Percentiles rank a stretch among this genome's conserved stretches.
Conservation (phyloP, 352 stramenopile genomes). For the Phytophthora hybrid region DNA sequence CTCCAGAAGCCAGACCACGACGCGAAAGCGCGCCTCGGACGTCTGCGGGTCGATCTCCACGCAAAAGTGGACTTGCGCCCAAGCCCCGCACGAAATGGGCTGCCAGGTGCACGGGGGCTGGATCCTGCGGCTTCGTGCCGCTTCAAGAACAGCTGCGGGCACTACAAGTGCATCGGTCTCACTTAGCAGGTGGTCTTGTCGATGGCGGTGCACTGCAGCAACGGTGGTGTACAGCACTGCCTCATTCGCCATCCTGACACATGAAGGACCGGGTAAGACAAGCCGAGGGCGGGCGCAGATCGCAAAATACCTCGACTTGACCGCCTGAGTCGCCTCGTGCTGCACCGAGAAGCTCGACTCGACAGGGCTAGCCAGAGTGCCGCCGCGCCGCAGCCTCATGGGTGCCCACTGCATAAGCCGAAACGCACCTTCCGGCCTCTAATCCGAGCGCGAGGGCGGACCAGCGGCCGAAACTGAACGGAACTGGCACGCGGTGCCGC, state of each 20-base stretch:
- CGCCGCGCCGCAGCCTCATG: neutral
- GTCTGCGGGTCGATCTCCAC: constrained; percentile 50
- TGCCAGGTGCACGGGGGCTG: constrained; percentile 34
- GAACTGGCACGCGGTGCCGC: constrained; percentile 14
- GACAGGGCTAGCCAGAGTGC: constrained; percentile 14
- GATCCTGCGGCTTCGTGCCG: neutral
- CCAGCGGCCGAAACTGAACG: constrained; percentile 16
- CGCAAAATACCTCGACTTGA: constrained; percentile 28
- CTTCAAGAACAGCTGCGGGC: constrained; percentile 8
- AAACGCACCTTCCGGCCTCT: constrained; percentile 20
- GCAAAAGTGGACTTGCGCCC: constrained; percentile 66
- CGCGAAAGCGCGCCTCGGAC: constrained; percentile 46
- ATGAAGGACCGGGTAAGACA: constrained; percentile 12
- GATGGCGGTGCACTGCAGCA: constrained; percentile 32
- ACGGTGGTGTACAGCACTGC: constrained; percentile 39
- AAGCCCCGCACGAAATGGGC: constrained; percentile 51
- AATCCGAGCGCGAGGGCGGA: constrained; percentile 15
- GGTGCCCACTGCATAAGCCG: constrained; percentile 2
- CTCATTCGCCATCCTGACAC: constrained; percentile 26
- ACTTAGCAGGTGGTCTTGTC: constrained; percentile 3
- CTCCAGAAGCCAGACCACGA: constrained; percentile 69
- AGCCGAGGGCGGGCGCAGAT: constrained; percentile 13
- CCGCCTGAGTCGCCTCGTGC: constrained; percentile 1
- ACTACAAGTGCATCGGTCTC: neutral
- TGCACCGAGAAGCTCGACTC: constrained; percentile 5